Evolutionary conservation across 306 rosid genomes (phyloP).

Genomic region (Dicorynia guianensis): DNA sequence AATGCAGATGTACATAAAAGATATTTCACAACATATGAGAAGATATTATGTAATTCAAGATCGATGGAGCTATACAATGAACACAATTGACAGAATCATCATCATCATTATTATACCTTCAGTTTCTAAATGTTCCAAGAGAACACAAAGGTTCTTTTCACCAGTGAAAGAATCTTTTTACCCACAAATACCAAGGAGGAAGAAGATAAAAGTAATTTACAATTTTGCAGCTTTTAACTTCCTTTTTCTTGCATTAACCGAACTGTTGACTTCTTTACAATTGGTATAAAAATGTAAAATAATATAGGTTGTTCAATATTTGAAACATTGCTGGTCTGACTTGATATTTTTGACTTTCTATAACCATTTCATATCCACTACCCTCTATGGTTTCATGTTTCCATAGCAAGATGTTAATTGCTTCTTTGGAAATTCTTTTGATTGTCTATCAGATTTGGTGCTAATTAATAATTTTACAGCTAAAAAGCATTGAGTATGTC

Average conservation of each 20-base stretch:
- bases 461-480: not conserved
- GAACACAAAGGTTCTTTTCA: not conserved
- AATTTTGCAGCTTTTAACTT: no score
- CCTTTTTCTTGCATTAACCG: no score
- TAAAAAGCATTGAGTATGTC: slow-evolving; percentile 13
- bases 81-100: not conserved
- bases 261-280: no score
- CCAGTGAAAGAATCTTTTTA: not conserved
- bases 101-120: no score
- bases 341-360: not conserved
- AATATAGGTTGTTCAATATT: not conserved
- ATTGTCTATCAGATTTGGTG: not conserved
- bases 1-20: not conserved
- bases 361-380: slow-evolving; percentile 17
- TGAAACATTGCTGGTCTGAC: not conserved
- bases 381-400: not conserved
- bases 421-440: not conserved
- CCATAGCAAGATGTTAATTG: not conserved
- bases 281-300: not conserved
- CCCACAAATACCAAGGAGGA: not conserved
- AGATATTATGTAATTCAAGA: no score
- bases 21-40: not conserved
- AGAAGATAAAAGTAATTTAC: no score
- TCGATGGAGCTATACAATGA: not conserved
- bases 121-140: not conserved